Evolutionary conservation across 768 basidiomycete species (phyloP), one percentile per base, ranked within the genome.

Genomic region (Agaricus blazei): DNA sequence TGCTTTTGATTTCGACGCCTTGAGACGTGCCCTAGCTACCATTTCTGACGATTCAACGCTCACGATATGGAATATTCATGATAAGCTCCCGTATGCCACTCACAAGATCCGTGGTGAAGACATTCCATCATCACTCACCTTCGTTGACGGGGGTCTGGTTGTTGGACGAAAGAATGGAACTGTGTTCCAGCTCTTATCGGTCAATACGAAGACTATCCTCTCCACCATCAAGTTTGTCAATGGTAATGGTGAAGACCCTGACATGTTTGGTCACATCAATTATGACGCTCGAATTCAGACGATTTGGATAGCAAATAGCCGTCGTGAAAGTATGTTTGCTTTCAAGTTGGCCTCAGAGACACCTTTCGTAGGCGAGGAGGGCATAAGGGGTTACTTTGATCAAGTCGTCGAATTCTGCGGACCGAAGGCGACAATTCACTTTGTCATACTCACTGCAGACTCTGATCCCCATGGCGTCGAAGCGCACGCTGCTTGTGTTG

Each of bases 231-330:
- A 83, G 64, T 93, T 93, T 64, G 72, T 87, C 63, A 88, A 84
- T 59, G 83, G 82, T 23, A 47, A 51, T 26, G 34, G 67, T 58
- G 90, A 93, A 41, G 90, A 92, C 63, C 75, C 75, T 14, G 89
- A 90, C 8, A 93, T 93, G 88, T 93, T 91, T 66, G 89, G 91
- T 12, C 91, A 93, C 63, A 82, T 87, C 60, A 86, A 82, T 63
- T 93, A 93, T 64, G 91, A 93, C 70, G 78, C 88, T 0, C 75
- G 88, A 44, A 92, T 93, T 57, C 88, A 88, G 71, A 92, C 89
- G 0, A 74, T 93, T 29, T 93, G 91, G 91, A 78, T 93, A 19
- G 91, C 91, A 51, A 92, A 92, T 65, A 89, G 83, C 67, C 83
- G 88, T 44, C 81, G 91, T 24, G 88, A 91, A 57, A 92, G 90